A percentile compares a stretch with the other conserved stretches of the same genome.
These are phyloP conservation scores for Yarrowia sp. DNA, from an alignment of 805 yeast genomes.

Conservation along the genomic window DNA sequence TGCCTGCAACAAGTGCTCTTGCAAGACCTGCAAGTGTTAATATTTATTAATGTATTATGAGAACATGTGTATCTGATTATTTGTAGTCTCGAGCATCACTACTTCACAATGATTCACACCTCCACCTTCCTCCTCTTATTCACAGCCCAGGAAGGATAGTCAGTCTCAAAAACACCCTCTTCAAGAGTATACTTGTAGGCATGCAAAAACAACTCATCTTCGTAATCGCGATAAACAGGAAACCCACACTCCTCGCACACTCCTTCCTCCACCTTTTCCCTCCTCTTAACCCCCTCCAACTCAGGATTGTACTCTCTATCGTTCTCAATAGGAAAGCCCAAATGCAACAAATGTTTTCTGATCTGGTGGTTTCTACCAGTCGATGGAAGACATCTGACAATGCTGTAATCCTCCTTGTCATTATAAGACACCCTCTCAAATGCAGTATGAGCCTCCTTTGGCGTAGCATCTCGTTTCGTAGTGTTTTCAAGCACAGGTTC, in stretches of 20 bases:
- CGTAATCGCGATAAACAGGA: not conserved
- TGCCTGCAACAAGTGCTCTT: slow-evolving; percentile 1
- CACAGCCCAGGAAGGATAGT: not conserved
- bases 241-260: not conserved
- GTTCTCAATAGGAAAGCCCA: slow-evolving; percentile 87
- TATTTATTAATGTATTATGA: not conserved
- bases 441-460: slow-evolving; percentile 69
- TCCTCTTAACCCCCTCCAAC: not conserved
- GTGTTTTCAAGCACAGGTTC: slow-evolving; percentile 15
- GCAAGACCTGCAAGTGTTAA: slow-evolving; percentile 8
- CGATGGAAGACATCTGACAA: slow-evolving; percentile 78
- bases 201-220: slow-evolving; percentile 14
- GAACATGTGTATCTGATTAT: too few species aligned
- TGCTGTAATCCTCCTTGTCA: slow-evolving; percentile 58
- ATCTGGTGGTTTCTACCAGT: slow-evolving; percentile 97
- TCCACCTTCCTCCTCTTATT: too few species aligned
- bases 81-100: too few species aligned
- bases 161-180: slow-evolving; percentile 11
- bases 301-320: slow-evolving; percentile 79
- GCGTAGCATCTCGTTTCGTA: not conserved
- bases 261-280: not conserved
- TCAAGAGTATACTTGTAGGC: slow-evolving; percentile 19
- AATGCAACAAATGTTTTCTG: slow-evolving; percentile 82
- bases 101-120: too few species aligned
- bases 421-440: slow-evolving; percentile 59